Evolutionary conservation across 1,139 yeast species (phyloP), one percentile per base, ranked within the genome.

Genomic region (Petasospora rhodanensis): DNA sequence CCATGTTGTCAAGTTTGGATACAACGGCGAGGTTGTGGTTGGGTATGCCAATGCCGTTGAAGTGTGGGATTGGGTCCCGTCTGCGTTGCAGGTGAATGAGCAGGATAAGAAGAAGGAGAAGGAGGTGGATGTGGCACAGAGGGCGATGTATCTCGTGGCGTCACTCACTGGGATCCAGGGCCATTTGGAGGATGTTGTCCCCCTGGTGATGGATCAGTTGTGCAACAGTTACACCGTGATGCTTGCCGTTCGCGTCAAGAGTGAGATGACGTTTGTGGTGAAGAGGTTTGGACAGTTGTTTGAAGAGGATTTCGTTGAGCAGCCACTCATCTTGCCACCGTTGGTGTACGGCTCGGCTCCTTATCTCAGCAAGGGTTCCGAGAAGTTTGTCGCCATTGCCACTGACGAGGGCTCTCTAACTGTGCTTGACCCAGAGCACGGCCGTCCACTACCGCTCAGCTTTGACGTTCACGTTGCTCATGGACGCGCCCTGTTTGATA

Each of bases 41-140:
- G 55, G 62, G 5, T 64, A 55, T 41, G 45, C 50, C 2, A 43
- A 48, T 11, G 31, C 54, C 1, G 39, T 73, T 12, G 76, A 73
- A 42, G 54, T 73, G 4, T 75, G 79, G 79, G 72, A 67, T 42
- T 72, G 78, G 77, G 28, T 47, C 3, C 66, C 64, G 5, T 41
- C 53, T 6, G 33, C 45, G 6, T 13, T 45, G 21, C 44, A 49
- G 21, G 13, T 48, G 8, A 22, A n/a, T n/a, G n/a, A n/a, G n/a
- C n/a, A 33, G 24, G 29, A 34, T 13, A 22, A 39, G 36, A 20
- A 28, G n/a, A 23, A 28, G 7, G 21, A 26, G 8, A 14, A 21
- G 3, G 11, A 10, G 21, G 13, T 5, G 14, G 29, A 28, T 11
- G 28, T 31, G 16, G 17, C 12, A 37, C 36, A 38, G 14, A 35